Evolutionary conservation across 164 flowering plant species (phyloP).

Genomic region (Euptelea pleiosperma): DNA sequence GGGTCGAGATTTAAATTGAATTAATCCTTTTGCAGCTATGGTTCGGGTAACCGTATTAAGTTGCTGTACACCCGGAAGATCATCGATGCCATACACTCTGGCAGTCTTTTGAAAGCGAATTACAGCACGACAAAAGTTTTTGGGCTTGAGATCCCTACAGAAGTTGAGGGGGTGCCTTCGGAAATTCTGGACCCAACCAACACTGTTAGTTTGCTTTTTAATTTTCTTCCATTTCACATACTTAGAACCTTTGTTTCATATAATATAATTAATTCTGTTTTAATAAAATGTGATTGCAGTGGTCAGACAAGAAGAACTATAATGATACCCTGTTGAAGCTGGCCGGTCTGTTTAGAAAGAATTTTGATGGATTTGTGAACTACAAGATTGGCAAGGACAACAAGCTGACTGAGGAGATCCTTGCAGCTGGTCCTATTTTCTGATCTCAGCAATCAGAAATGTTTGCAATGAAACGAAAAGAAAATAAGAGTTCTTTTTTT

Average conservation of each 20-base stretch:
- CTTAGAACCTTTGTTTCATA: no score
- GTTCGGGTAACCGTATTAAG: constrained; percentile 81
- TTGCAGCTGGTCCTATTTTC: constrained; percentile 86
- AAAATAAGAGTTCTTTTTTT: no score
- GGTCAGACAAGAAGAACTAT: constrained; percentile 76
- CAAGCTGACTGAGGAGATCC: constrained; percentile 76
- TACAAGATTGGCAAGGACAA: constrained; percentile 79
- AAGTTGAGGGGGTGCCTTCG: constrained; percentile 85
- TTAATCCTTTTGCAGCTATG: constrained; percentile 55
- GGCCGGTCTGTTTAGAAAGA: constrained; percentile 85
- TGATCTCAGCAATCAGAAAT: constrained; percentile 20
- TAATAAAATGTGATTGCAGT: constrained; percentile 41
- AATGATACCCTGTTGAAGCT: constrained; percentile 69
- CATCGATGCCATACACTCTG: constrained; percentile 95
- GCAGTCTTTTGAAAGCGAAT: constrained; percentile 62
- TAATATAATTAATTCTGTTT: no score
- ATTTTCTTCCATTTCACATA: no score
- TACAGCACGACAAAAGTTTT: constrained; percentile 72
- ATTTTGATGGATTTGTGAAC: constrained; percentile 65
- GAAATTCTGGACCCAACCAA: constrained; percentile 83
- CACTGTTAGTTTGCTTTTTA: constrained; percentile 49
- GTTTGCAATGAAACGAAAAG: no score
- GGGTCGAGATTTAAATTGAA: background rate
- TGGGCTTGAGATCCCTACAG: constrained; percentile 82
- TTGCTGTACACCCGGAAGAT: constrained; percentile 78